Conservation (phyloP, 2,329 filamentous ascomycete species). For the Penicillium sp. region DNA sequence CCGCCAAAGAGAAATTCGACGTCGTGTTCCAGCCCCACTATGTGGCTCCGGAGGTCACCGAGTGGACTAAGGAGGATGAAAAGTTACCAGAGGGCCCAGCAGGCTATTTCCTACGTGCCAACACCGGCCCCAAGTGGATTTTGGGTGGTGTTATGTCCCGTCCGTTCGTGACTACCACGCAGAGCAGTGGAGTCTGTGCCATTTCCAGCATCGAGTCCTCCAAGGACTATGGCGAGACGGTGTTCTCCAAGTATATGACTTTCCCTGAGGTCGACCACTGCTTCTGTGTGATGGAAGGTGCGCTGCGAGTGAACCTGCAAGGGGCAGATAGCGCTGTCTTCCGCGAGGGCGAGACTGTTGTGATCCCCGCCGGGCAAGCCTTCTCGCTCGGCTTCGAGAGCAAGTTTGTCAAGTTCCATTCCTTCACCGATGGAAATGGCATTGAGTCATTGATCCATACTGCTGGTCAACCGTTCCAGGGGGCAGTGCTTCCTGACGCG, state of each 20-base stretch:
- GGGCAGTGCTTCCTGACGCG: conserved; percentile 45
- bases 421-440: conserved; percentile 54
- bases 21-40: conserved; percentile 57
- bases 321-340: conserved; percentile 38
- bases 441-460: conserved; percentile 50
- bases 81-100: conserved; percentile 25
- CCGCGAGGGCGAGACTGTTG: conserved; percentile 52
- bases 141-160: conserved; percentile 37
- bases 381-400: conserved; percentile 51
- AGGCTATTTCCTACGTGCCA: conserved; percentile 56
- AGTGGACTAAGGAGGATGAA: conserved; percentile 30
- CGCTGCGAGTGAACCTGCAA: conserved; percentile 45
- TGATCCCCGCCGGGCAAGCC: conserved; percentile 50
- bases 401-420: conserved; percentile 51
- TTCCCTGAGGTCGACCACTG: conserved; percentile 57
- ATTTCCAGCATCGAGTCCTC: conserved; percentile 56
- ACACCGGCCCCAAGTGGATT: conserved; percentile 42
- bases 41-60: conserved; percentile 43
- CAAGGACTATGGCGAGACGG: conserved; percentile 37
- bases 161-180: conserved; percentile 52
- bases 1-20: conserved; percentile 58
- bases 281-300: conserved; percentile 52
- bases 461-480: conserved; percentile 37
- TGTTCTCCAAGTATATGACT: conserved; percentile 42
- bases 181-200: conserved; percentile 53